A percentile compares a stretch with the other conserved stretches of the same genome.
Conservation (phyloP, 2,329 filamentous ascomycete species). For the Fusarium multiceps region DNA sequence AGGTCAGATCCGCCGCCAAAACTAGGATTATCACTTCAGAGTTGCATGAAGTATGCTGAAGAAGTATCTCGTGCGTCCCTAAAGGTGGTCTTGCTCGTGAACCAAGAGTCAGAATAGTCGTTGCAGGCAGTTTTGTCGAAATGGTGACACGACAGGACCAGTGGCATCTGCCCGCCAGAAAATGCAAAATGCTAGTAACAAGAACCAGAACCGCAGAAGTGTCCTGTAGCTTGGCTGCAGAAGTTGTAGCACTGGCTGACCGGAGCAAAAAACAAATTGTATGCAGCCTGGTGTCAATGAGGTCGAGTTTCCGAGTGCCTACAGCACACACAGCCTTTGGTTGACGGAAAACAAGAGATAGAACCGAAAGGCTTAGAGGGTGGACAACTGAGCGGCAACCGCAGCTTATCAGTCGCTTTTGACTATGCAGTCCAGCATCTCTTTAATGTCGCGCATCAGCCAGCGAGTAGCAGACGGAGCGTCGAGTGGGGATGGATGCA, state of each 20-base stretch:
- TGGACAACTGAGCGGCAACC: constrained; percentile 44
- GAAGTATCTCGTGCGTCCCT: constrained; percentile 38
- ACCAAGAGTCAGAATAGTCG: constrained; percentile 22
- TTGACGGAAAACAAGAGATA: constrained; percentile 36
- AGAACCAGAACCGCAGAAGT: constrained; percentile 9
- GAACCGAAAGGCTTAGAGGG: constrained; percentile 40
- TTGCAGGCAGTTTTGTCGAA: constrained; percentile 34
- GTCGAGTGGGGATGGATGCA: constrained; percentile 38
- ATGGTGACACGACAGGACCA: constrained; percentile 40
- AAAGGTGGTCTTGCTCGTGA: constrained; percentile 35
- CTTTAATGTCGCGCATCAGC: constrained; percentile 43
- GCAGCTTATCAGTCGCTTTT: constrained; percentile 47
- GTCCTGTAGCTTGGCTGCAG: constrained; percentile 23
- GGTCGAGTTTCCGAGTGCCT: constrained; percentile 26
- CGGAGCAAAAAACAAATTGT: constrained; percentile 21
- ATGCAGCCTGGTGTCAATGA: constrained; percentile 29
- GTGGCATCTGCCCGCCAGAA: constrained; percentile 22
- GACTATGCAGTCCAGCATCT: constrained; percentile 40
- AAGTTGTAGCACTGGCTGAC: constrained; percentile 25
- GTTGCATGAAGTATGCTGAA: constrained; percentile 41
- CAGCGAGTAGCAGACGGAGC: constrained; percentile 39
- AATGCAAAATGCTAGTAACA: constrained; percentile 15
- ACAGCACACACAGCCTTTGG: constrained; percentile 36
- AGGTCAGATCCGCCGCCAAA: constrained; percentile 35
- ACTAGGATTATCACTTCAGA: constrained; percentile 33